Evolutionary conservation across 2,329 filamentous ascomycete genomes (phyloP).

Genomic region (Verticillium dahliae): DNA sequence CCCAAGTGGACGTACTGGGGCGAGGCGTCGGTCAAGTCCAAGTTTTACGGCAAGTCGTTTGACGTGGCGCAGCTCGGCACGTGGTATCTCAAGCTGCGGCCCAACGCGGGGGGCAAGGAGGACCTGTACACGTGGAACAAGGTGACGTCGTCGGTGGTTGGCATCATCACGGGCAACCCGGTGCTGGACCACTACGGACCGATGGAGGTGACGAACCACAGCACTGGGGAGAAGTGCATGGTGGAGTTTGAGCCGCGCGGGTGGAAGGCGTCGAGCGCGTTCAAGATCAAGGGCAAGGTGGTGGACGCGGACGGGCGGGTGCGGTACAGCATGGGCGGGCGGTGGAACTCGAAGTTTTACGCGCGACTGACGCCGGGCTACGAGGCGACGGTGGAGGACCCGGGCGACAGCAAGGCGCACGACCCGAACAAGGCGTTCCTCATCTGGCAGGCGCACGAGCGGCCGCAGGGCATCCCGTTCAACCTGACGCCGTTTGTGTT

Average conservation of each 20-base stretch:
- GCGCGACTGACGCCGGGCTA: slow-evolving; percentile 88
- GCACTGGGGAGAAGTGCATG: slow-evolving; percentile 81
- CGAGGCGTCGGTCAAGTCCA: slow-evolving; percentile 89
- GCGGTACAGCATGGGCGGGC: slow-evolving; percentile 82
- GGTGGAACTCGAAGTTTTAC: slow-evolving; percentile 97
- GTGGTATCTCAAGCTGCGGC: slow-evolving; percentile 87
- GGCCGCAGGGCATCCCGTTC: slow-evolving; percentile 84
- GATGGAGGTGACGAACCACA: slow-evolving; percentile 98
- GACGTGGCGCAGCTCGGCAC: slow-evolving; percentile 95
- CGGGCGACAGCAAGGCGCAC: slow-evolving; percentile 44
- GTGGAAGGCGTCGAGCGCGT: slow-evolving; percentile 91
- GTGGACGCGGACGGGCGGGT: slow-evolving; percentile 73
- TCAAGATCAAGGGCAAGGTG: slow-evolving; percentile 81
- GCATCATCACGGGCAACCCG: slow-evolving; percentile 94
- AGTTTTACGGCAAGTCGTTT: slow-evolving; percentile 96
- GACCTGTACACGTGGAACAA: slow-evolving; percentile 99
- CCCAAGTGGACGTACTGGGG: slow-evolving; percentile 97
- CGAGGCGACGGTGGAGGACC: slow-evolving; percentile 64
- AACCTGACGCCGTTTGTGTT: slow-evolving; percentile 95
- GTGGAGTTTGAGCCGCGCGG: slow-evolving; percentile 93
- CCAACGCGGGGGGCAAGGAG: slow-evolving; percentile 65
- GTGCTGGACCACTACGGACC: slow-evolving; percentile 96
- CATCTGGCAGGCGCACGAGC: slow-evolving; percentile 83
- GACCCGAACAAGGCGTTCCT: slow-evolving; percentile 75
- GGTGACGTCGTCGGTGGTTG: slow-evolving; percentile 93